Evolutionary conservation across 306 rosid genomes (phyloP).

Genomic region (Alnus rubra): DNA sequence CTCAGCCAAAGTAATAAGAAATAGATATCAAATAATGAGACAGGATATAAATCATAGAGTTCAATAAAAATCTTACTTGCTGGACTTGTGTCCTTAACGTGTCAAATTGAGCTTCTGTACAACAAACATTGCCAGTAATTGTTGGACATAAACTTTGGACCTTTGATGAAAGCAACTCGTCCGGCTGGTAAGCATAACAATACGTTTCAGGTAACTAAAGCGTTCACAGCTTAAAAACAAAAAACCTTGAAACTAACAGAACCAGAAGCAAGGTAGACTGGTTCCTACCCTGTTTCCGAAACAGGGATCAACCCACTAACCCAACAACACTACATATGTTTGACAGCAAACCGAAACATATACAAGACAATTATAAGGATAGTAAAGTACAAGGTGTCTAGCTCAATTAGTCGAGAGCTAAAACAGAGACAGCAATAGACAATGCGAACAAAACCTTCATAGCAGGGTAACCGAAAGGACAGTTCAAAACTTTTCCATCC

Average conservation of each 20-base stretch:
- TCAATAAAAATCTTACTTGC: conserved; percentile 55
- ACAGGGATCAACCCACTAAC: conserved; percentile 5
- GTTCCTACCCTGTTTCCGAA: neutral
- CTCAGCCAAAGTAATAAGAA: neutral
- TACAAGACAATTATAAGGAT: neutral
- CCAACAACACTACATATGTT: neutral
- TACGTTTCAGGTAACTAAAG: conserved; percentile 25
- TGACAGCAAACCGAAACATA: neutral
- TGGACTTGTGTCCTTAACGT: conserved; percentile 81
- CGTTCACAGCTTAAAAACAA: conserved; percentile 1
- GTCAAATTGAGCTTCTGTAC: conserved; percentile 89
- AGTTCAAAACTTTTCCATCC: conserved; percentile 83
- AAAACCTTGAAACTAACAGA: conserved; percentile 21
- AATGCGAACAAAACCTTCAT: conserved; percentile 58
- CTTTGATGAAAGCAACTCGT: conserved; percentile 87
- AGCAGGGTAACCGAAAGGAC: conserved; percentile 74
- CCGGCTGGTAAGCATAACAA: conserved; percentile 67
- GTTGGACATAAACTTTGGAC: conserved; percentile 97
- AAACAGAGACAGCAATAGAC: conserved; percentile 2
- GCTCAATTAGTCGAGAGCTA: neutral
- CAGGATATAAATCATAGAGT: conserved; percentile 1
- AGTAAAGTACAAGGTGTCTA: neutral
- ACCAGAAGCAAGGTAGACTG: conserved; percentile 5
- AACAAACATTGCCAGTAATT: conserved; percentile 85
- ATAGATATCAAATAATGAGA: neutral